Evolutionary conservation across 352 stramenopile species (phyloP), one percentile per base, ranked within the genome.

Genomic region (Pythium diclinum): DNA sequence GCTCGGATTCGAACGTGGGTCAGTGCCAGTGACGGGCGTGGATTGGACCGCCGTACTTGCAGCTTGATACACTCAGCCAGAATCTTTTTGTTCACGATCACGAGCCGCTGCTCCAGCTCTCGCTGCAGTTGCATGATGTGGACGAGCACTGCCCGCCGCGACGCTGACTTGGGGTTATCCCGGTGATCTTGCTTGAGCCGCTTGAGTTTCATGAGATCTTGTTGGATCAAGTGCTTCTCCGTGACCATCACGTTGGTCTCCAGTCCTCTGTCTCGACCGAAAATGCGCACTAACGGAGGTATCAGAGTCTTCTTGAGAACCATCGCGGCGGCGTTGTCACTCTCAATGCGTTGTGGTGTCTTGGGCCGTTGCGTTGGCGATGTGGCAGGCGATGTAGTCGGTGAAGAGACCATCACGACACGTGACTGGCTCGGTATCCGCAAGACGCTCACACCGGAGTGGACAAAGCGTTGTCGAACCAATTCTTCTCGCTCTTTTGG

Each of bases 61-160:
- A 76, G 68, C 34, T 87, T 81, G 34, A 91, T 66, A 46, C 77
- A 86, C 17, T 74, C 77, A 11, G 23, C 55, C 9, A 89, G 54
- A 52, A 91, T 81, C 59, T 87, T 89, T 19, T 74, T 75, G 47
- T 86, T 89, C 62, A 74, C 81, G 59, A 84, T 86, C 10, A 83
- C 75, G 33, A 92, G 62, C 0, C 81, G 79, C 56, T 81, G 74
- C 13, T 78, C 60, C 10, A 90, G 32, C 53, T 90, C 77, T 7
- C 36, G 25, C 16, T 19, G 47, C 13, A 88, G 72, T 33, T 88
- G 83, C 9, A 63, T 61, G 38, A 88, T 52, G 30, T 89, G 76
- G 30, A 91, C 68, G 8, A 78, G 53, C 51, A 87, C 68, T 0
- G 67, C 78, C 21, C 80, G 75, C 28, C 75, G 71, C 34, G 60